phyloP scores from a whole-genome alignment of 768 basidiomycete species.

The Vishniacozyma victoriae region DNA sequence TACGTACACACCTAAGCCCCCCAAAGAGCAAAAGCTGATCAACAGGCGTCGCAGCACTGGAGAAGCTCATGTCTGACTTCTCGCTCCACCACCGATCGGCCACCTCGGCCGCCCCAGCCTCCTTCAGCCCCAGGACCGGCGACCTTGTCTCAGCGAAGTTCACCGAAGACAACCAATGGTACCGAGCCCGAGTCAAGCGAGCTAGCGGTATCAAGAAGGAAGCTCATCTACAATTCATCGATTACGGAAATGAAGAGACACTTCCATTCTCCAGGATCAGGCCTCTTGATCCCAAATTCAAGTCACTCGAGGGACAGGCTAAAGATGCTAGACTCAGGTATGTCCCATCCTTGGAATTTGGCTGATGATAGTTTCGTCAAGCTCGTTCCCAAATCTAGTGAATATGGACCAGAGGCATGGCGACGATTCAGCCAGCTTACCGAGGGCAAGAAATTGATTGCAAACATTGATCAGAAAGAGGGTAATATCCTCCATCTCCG shows the following conservation, averaged over 20 bases:
- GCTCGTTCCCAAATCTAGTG: constrained; percentile 70
- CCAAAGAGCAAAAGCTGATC: background rate
- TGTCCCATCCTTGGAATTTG: constrained; percentile 6
- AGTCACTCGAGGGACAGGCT: constrained; percentile 82
- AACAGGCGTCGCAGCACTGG: constrained; percentile 80
- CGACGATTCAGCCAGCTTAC: constrained; percentile 6
- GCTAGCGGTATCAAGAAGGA: constrained; percentile 84
- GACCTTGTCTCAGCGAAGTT: constrained; percentile 94
- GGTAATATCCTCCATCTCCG: constrained; percentile 74
- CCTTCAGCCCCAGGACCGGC: constrained; percentile 72
- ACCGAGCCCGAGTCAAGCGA: constrained; percentile 84
- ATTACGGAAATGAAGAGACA: constrained; percentile 80
- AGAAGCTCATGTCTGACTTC: constrained; percentile 91
- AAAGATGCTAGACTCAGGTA: constrained; percentile 88
- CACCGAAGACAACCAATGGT: constrained; percentile 80
- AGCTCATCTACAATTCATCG: constrained; percentile 88
- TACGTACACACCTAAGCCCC: constrained; percentile 40
- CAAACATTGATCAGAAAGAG: constrained; percentile 87
- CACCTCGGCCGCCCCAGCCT: constrained; percentile 54
- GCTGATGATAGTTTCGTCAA: constrained; percentile 62
- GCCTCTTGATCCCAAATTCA: constrained; percentile 85
- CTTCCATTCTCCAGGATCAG: constrained; percentile 70
- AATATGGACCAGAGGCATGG: constrained; percentile 57
- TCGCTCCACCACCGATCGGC: constrained; percentile 73
- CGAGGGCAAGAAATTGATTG: constrained; percentile 82